Percentiles rank a stretch among this genome's conserved stretches.
phyloP scores from a whole-genome alignment of 2,329 filamentous ascomycete species.

The Alternaria novae-zelandiae region DNA sequence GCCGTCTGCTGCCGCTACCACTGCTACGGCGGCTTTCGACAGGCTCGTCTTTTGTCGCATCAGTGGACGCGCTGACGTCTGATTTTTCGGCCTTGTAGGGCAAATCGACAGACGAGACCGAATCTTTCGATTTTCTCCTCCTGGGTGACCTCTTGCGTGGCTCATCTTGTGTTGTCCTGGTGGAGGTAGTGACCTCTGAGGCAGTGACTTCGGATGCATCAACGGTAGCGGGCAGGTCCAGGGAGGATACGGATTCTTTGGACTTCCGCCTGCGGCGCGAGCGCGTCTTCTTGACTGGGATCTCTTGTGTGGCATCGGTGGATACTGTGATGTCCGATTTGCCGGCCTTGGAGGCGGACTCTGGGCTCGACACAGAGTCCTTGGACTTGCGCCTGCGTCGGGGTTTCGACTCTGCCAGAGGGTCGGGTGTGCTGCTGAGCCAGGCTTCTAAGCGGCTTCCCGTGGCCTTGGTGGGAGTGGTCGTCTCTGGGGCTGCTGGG shows the following conservation, averaged over 20 bases:
- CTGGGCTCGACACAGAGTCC: slow-evolving; percentile 38
- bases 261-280: slow-evolving; percentile 41
- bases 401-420: slow-evolving; percentile 58
- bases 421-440: slow-evolving; percentile 64
- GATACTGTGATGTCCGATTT: slow-evolving; percentile 37
- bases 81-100: slow-evolving; percentile 33
- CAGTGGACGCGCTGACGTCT: slow-evolving; percentile 33
- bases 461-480: slow-evolving; percentile 51
- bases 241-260: slow-evolving; percentile 37
- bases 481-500: slow-evolving; percentile 35
- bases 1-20: slow-evolving; percentile 30
- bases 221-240: slow-evolving; percentile 28
- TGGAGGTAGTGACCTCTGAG: slow-evolving; percentile 33
- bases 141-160: slow-evolving; percentile 40
- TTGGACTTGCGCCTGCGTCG: slow-evolving; percentile 41
- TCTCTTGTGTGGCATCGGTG: slow-evolving; percentile 30
- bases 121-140: slow-evolving; percentile 37
- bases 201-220: slow-evolving; percentile 36
- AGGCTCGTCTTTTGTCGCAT: slow-evolving; percentile 23
- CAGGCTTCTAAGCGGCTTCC: slow-evolving; percentile 66
- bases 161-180: slow-evolving; percentile 26
- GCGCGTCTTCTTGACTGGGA: slow-evolving; percentile 30
- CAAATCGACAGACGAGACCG: slow-evolving; percentile 34
- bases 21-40: slow-evolving; percentile 30
- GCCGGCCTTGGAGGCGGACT: slow-evolving; percentile 30